Evolutionary conservation across 441 rosid genomes (phyloP), one percentile per base, ranked within the genome.

Genomic region (Arabidopsis lyrata): DNA sequence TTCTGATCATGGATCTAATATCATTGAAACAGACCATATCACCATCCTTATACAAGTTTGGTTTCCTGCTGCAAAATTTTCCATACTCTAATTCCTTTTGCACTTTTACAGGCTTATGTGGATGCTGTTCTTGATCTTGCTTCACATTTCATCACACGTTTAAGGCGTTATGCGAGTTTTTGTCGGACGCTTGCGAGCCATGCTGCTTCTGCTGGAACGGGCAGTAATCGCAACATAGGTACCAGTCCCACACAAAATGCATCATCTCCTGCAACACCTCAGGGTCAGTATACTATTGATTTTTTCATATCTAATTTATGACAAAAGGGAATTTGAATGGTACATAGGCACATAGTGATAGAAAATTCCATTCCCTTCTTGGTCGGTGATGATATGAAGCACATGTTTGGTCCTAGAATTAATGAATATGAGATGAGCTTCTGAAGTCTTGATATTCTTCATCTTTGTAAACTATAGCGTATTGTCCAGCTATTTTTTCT

Each of bases 61-160:
- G 48, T 39, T 54, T 64, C 42, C 16, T 63, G 62, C 38, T 49
- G 47, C 71, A 14, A 34, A 48, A 16, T 18, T 13, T 47, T 48
- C 45, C 1, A 13, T 63, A 38, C 36, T 34, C 27, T 48, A 50
- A 63, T 27, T 52, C 52, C 38, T 49, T 53, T 42, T 59, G 47
- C 14, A 32, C 52, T 73, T 45, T 16, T 80, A 75, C 96, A 96
- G 99, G 98, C 98, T 49, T 96, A 96, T 83, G 99, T 93, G 74
- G 99, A 96, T 86, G 97, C 97, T 53, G 86, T 93, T 86, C 92
- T 96, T 77, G 99, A 96, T 86, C 85, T 96, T 76, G 97, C 99
- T 78, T 96, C 98, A 73, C 98, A 96, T 85, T 93, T 96, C 80
- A 93, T 96, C 78, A 96, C 98, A 60, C 96, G 98, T 29, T 82